Conservation (phyloP, 2,329 filamentous ascomycete genomes). For the Alternaria sp. region DNA sequence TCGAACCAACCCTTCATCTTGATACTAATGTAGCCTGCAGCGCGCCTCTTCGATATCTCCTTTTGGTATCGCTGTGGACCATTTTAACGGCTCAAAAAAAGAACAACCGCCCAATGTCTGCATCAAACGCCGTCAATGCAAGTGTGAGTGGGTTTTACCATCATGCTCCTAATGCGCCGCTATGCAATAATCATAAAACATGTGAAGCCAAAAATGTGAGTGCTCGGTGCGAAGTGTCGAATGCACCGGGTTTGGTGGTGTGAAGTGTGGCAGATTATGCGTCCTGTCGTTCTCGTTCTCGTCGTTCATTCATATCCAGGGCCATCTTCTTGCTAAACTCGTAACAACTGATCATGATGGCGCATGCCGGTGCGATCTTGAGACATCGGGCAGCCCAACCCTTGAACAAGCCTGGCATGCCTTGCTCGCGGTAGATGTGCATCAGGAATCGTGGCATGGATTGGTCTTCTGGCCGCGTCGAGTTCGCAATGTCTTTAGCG, state of each 20-base stretch:
- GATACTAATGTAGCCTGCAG: too few relatives aligned
- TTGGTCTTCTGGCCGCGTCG: slow-evolving; percentile 69
- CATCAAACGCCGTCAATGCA: slow-evolving; percentile 12
- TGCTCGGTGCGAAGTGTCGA: background rate
- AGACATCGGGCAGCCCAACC: slow-evolving; percentile 91
- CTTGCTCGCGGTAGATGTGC: slow-evolving; percentile 90
- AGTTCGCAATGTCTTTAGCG: slow-evolving; percentile 50
- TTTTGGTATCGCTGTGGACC: background rate
- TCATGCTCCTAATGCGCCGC: slow-evolving; percentile 9
- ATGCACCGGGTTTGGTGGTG: background rate
- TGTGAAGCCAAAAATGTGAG: background rate
- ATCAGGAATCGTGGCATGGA: slow-evolving; percentile 83
- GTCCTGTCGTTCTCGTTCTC: slow-evolving; percentile 31
- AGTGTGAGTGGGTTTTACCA: slow-evolving; percentile 5
- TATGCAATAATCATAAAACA: slow-evolving; percentile 9
- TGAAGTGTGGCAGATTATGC: slow-evolving; percentile 4
- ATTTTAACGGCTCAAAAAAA: background rate
- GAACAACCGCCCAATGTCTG: background rate
- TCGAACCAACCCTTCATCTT: too few relatives aligned
- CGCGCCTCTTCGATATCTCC: too few relatives aligned
- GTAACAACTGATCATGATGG: slow-evolving; percentile 99
- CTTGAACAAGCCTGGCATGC: slow-evolving; percentile 79
- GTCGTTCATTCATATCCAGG: slow-evolving; percentile 71
- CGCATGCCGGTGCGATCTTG: slow-evolving; percentile 94
- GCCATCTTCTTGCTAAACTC: slow-evolving; percentile 94